A percentile compares a stretch with the other conserved stretches of the same genome.
Evolutionary conservation across 2,329 filamentous ascomycete species (phyloP).

Genomic region (Pseudogymnoascus sp.): DNA sequence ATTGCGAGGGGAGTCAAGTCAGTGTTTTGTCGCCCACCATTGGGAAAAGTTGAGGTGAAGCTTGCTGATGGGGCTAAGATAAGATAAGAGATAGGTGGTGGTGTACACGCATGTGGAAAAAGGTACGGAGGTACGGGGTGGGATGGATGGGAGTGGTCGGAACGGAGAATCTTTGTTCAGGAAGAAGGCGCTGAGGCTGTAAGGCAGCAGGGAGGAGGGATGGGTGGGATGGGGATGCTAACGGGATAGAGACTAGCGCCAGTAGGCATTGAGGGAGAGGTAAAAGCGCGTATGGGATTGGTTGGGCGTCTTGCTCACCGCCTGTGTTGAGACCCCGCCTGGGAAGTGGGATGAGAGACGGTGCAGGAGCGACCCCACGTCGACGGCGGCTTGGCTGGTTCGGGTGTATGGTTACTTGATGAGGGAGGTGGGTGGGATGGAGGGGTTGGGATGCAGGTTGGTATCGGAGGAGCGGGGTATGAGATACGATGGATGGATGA

Average conservation of each 20-base stretch:
- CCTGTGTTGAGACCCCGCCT: neutral
- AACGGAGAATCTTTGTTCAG: constrained; percentile 1
- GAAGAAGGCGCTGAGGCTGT: neutral
- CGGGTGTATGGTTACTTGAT: neutral
- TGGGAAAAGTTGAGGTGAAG: constrained; percentile 9
- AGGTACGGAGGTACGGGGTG: neutral
- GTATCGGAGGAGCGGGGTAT: neutral
- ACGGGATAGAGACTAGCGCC: neutral
- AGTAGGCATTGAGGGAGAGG: neutral
- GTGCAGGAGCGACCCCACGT: neutral
- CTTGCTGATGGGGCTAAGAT: constrained; percentile 6
- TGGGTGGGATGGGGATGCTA: neutral
- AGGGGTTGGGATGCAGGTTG: constrained; percentile 1
- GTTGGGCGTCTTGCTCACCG: neutral
- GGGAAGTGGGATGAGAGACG: neutral
- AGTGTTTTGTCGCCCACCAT: constrained; percentile 8
- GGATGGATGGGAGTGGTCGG: neutral
- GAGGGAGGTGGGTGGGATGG: constrained; percentile 3
- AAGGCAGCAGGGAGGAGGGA: neutral
- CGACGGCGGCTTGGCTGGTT: constrained; percentile 1
- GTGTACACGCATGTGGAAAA: neutral
- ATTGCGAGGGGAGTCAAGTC: too few species aligned
- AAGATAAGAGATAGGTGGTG: neutral
- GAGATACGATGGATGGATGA: neutral
- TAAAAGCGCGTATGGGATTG: neutral